These are phyloP conservation scores for Penstemon eatonii DNA, from an alignment of 257 asterid genomes.

Conservation along the genomic window DNA sequence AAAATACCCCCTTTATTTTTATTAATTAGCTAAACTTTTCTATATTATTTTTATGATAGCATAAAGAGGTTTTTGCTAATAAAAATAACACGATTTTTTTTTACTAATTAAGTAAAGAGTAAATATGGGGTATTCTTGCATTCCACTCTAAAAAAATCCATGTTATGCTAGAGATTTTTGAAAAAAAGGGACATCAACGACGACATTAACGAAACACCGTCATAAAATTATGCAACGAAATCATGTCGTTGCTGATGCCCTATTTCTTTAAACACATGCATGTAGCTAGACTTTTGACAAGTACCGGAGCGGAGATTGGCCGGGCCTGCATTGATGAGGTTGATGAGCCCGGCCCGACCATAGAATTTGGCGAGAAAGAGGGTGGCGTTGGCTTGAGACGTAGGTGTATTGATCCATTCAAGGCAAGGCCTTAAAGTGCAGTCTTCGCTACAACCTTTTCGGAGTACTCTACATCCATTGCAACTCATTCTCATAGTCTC, in stretches of 20 bases:
- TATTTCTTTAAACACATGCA: too few species aligned
- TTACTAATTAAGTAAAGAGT: too few species aligned
- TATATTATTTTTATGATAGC: too few species aligned
- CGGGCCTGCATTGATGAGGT: slow-evolving; percentile 43
- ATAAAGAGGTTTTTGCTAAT: too few species aligned
- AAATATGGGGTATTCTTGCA: too few species aligned
- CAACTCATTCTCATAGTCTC: slow-evolving; percentile 40
- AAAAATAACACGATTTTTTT: too few species aligned
- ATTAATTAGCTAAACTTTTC: too few species aligned
- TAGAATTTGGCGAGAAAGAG: slow-evolving; percentile 52
- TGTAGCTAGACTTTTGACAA: background rate
- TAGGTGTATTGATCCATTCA: slow-evolving; percentile 42
- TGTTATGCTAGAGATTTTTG: too few species aligned
- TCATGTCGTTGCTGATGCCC: too few species aligned
- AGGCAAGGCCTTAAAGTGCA: slow-evolving; percentile 40
- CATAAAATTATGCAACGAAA: background rate
- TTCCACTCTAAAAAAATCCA: too few species aligned
- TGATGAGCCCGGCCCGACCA: slow-evolving; percentile 51
- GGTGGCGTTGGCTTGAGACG: slow-evolving; percentile 54
- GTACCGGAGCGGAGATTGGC: slow-evolving; percentile 33
- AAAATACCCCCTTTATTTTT: too few species aligned
- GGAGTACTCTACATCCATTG: slow-evolving; percentile 54
- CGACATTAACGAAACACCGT: background rate
- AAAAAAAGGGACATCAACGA: background rate
- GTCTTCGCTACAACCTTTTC: slow-evolving; percentile 47